Base-by-base conservation (phyloP, 192 early-diverging fungal genomes). In the Dispira parvispora region DNA sequence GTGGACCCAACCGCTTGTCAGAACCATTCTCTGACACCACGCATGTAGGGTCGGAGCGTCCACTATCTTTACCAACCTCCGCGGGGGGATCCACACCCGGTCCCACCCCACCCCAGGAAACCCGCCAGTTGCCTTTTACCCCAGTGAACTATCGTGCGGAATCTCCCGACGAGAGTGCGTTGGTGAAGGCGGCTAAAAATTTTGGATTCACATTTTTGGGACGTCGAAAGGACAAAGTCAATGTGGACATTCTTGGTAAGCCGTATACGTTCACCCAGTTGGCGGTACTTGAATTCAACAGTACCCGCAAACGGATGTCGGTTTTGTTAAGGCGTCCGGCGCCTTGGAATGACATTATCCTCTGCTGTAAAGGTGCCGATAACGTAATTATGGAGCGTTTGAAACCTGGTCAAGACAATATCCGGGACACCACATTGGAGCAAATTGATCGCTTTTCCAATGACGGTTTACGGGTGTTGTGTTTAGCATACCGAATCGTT, bases 311-410 rank as follows among this genome's bases (percentile, higher is more conserved):
- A 70, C 80, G 96, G 49, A 97, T 97, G 96, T 86, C 85, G 45
- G 81, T 88, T 1, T 87, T 99, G 45, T 71, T 90, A 57, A 72
- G 82, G 52, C 76, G 88, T 11, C 90, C 90, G 0, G 71, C 73
- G 12, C 80, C 81, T 23, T 72, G 82, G 68, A 81, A 83, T 60
- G 91, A 92, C 66, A 84, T 96, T 45, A 73, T 94, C 18, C 61
- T 99, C 57, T 83, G 90, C 52, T 85, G 84, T 61, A 99, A 99
- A 71, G 96, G 96, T 21, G 96, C 96, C 16, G 96, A 99, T 65
- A 92, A 87, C 66, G 85, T 99, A 45, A 96, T 99, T 53, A 86
- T 89, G 53, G 91, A 92, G 61, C 80, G 92, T 23, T 69, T 94
- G 38, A 64, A 42, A 20, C 47, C 52, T 0, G 68, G 60, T 11